Conservation (phyloP, 177 flowering plant species). For the Vitis hybrid region DNA sequence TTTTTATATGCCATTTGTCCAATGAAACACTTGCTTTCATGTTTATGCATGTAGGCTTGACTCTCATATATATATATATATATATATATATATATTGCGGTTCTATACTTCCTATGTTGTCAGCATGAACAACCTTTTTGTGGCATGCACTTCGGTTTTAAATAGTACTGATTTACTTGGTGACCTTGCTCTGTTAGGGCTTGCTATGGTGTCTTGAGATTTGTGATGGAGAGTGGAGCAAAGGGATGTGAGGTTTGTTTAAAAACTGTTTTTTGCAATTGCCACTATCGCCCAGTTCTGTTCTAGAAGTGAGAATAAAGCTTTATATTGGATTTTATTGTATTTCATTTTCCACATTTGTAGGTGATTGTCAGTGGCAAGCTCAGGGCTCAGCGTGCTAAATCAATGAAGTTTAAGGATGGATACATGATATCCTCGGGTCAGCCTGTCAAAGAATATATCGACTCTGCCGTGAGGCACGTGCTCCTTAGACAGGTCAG, state of each 20-base stretch:
- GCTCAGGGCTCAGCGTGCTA: constrained; percentile 85
- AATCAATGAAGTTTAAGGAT: constrained; percentile 96
- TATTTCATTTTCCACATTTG: neutral
- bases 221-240: constrained; percentile 92
- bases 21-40: too few relatives aligned
- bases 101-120: too few relatives aligned
- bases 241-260: constrained; percentile 87
- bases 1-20: too few relatives aligned
- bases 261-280: neutral
- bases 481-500: constrained; percentile 90
- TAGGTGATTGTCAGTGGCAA: constrained; percentile 96
- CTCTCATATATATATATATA: too few relatives aligned
- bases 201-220: constrained; percentile 90
- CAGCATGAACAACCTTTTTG: rapidly evolving
- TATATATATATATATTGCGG: too few relatives aligned
- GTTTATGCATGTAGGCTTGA: too few relatives aligned
- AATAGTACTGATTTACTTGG: too few relatives aligned
- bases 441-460: constrained; percentile 87
- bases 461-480: constrained; percentile 87
- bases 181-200: constrained; percentile 46
- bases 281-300: neutral
- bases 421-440: constrained; percentile 97
- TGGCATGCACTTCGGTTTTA: too few relatives aligned
- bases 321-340: neutral
- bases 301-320: neutral